Evolutionary conservation across 2,329 filamentous ascomycete species (phyloP).

Genomic region (Trichoderma koningii): DNA sequence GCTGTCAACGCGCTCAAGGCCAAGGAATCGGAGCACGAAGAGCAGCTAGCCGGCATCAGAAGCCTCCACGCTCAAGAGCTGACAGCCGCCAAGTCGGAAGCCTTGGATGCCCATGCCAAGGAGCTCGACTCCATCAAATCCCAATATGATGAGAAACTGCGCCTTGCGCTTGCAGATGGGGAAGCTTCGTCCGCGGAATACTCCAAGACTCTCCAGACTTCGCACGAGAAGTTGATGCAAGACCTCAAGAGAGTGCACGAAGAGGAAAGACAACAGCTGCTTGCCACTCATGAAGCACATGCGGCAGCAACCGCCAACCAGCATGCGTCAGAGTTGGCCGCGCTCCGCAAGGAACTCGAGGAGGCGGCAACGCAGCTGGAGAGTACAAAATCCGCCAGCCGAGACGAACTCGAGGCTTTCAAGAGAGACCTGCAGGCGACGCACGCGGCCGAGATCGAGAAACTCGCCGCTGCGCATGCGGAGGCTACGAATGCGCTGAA

Average conservation of each 20-base stretch:
- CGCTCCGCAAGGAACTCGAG: conserved; percentile 43
- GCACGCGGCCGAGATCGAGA: conserved; percentile 52
- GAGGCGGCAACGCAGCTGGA: conserved; percentile 49
- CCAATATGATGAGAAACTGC: conserved; percentile 54
- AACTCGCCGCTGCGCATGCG: conserved; percentile 47
- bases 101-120: conserved; percentile 50
- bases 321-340: conserved; percentile 36
- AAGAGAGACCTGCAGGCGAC: conserved; percentile 50
- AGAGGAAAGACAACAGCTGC: conserved; percentile 42
- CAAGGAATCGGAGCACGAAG: conserved; percentile 56
- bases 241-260: conserved; percentile 46
- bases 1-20: conserved; percentile 51
- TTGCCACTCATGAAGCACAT: conserved; percentile 36
- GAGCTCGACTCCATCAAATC: conserved; percentile 59
- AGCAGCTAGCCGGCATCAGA: conserved; percentile 56
- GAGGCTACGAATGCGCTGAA: conserved; percentile 47
- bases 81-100: conserved; percentile 57
- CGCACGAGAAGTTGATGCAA: conserved; percentile 47
- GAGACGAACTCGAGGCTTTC: conserved; percentile 49
- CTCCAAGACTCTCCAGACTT: conserved; percentile 46
- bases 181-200: conserved; percentile 45
- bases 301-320: neutral
- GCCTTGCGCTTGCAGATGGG: conserved; percentile 47
- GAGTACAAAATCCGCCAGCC: conserved; percentile 47
- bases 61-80: conserved; percentile 61